Evolutionary conservation across 768 basidiomycete genomes (phyloP).

Genomic region (Amanita subjunquillea): DNA sequence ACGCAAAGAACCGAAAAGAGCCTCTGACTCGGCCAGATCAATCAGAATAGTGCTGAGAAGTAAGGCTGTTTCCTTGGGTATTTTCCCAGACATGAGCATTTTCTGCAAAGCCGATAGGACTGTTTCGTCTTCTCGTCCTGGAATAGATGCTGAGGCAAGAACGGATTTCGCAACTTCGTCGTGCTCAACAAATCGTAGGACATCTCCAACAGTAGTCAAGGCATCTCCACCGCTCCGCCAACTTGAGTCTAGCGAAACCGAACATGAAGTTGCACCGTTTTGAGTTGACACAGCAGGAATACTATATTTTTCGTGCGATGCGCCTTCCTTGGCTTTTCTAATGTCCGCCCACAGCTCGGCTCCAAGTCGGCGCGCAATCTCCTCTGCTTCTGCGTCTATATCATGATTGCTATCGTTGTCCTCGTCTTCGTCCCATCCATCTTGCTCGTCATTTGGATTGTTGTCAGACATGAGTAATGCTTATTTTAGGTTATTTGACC

Average conservation of each 20-base stretch:
- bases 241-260: background rate
- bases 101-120: constrained; percentile 47
- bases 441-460: constrained; percentile 8
- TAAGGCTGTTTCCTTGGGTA: constrained; percentile 44
- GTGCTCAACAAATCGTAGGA: constrained; percentile 45
- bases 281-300: background rate
- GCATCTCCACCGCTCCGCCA: constrained; percentile 15
- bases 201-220: constrained; percentile 52
- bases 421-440: constrained; percentile 32
- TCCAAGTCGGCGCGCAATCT: constrained; percentile 63
- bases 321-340: constrained; percentile 44
- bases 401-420: constrained; percentile 53
- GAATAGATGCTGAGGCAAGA: constrained; percentile 41
- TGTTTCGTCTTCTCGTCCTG: constrained; percentile 34
- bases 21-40: constrained; percentile 52
- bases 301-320: constrained; percentile 2
- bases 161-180: constrained; percentile 47
- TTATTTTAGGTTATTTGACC: constrained; percentile 2
- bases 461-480: background rate
- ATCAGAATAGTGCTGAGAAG: constrained; percentile 55
- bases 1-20: constrained; percentile 53
- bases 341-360: constrained; percentile 75
- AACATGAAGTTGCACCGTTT: background rate
- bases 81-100: constrained; percentile 33
- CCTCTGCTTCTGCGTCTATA: constrained; percentile 61